These are phyloP conservation scores for Xylaria sp. DNA, from an alignment of 2,329 filamentous ascomycete species.

Conservation along the genomic window DNA sequence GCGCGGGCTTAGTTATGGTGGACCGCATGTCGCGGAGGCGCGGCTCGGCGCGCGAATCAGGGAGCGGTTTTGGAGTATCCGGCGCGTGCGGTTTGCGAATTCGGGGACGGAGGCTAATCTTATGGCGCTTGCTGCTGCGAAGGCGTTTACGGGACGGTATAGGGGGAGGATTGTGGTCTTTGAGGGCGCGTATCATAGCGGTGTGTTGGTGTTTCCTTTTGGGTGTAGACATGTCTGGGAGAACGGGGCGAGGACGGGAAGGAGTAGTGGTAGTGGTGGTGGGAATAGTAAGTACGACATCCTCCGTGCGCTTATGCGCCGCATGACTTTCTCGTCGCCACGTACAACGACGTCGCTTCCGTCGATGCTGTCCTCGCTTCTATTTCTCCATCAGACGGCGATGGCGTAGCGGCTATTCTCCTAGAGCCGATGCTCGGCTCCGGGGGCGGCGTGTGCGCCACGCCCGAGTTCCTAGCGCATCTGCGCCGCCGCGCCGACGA, in stretches of 20 bases:
- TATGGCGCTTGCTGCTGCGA: constrained; percentile 36
- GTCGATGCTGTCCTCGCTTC: constrained; percentile 57
- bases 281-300: constrained; percentile 13
- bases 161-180: constrained; percentile 35
- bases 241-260: neutral
- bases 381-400: constrained; percentile 24
- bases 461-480: constrained; percentile 61
- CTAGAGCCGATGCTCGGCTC: constrained; percentile 75
- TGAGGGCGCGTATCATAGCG: constrained; percentile 37
- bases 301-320: constrained; percentile 33
- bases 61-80: constrained; percentile 29
- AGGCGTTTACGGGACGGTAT: constrained; percentile 30
- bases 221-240: constrained; percentile 29
- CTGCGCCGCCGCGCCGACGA: constrained; percentile 61
- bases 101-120: constrained; percentile 40
- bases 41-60: constrained; percentile 28
- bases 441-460: constrained; percentile 67
- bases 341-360: constrained; percentile 68
- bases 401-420: constrained; percentile 69
- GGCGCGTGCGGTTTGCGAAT: constrained; percentile 37
- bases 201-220: constrained; percentile 32
- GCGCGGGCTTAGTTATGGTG: constrained; percentile 36
- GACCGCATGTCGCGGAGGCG: constrained; percentile 34
- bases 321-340: constrained; percentile 68
- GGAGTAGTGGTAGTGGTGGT: no score